Percentiles rank a stretch among this genome's conserved stretches.
Conservation (phyloP, 805 yeast genomes). For the Wickerhamiella sergipiensis region DNA sequence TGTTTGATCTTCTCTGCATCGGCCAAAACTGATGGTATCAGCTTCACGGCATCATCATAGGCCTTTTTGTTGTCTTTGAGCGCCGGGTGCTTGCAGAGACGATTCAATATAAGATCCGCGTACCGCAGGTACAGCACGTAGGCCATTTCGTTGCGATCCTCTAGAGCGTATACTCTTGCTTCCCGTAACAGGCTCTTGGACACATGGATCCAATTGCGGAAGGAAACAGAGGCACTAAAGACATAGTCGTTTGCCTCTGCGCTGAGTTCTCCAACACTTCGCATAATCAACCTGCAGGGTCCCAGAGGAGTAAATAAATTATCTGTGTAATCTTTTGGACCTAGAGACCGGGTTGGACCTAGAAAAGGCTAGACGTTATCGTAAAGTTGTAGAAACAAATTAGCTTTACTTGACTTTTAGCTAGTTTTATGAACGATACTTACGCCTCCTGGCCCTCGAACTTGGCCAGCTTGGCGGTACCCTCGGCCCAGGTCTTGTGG, state of each 20-base stretch:
- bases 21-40: conserved; percentile 17
- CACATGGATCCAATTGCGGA: conserved; percentile 43
- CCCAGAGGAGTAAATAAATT: no score
- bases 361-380: no score
- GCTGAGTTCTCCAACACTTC: conserved; percentile 24
- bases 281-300: background rate
- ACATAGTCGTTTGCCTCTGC: conserved; percentile 40
- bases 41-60: conserved; percentile 6
- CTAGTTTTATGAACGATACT: background rate
- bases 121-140: conserved; percentile 45
- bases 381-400: no score
- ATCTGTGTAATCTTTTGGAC: no score
- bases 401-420: no score
- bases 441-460: conserved; percentile 58
- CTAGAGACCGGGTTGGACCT: no score
- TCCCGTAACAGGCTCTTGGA: conserved; percentile 30
- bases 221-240: conserved; percentile 37
- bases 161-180: conserved; percentile 33
- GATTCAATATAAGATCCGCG: conserved; percentile 41
- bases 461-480: conserved; percentile 55
- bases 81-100: conserved; percentile 35
- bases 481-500: conserved; percentile 73
- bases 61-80: conserved; percentile 18
- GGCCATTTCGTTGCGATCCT: conserved; percentile 34
- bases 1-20: conserved; percentile 19